Conservation (phyloP, 192 early-diverging fungal genomes). For the Irineochytrium annulatum region DNA sequence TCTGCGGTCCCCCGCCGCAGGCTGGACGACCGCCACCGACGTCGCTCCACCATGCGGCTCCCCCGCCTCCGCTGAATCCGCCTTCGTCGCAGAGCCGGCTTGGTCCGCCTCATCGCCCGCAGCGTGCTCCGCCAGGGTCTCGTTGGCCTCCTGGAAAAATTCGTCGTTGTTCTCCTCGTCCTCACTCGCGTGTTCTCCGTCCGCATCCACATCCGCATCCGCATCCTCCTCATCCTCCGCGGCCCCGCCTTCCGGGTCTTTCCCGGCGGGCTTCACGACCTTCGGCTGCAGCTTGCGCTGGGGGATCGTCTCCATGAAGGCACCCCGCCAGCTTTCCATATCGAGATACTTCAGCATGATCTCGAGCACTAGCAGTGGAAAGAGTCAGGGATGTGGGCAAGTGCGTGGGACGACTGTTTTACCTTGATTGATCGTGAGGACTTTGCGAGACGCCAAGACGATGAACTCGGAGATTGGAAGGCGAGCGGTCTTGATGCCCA, state of each 20-base stretch:
- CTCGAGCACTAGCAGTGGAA: constrained; percentile 69
- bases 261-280: not conserved
- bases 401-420: not conserved
- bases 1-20: no score
- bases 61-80: no score
- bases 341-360: constrained; percentile 81
- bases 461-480: constrained; percentile 87
- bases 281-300: constrained; percentile 61
- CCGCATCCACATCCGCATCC: constrained; percentile 6
- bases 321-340: constrained; percentile 73
- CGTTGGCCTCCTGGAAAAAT: no score
- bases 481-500: constrained; percentile 69
- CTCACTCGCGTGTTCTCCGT: constrained; percentile 6
- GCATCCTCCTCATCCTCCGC: constrained; percentile 12
- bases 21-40: no score
- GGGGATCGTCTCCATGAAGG: constrained; percentile 90
- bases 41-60: no score
- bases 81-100: no score
- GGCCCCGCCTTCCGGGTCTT: not conserved
- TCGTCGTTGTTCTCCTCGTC: no score
- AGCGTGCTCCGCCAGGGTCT: no score
- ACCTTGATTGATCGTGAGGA: constrained; percentile 90
- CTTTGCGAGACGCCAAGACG: constrained; percentile 70
- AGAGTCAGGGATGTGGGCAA: constrained; percentile 15
- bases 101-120: no score